Base-by-base conservation (phyloP, 75 land plant genomes). In the Sequoia sempervirens region DNA sequence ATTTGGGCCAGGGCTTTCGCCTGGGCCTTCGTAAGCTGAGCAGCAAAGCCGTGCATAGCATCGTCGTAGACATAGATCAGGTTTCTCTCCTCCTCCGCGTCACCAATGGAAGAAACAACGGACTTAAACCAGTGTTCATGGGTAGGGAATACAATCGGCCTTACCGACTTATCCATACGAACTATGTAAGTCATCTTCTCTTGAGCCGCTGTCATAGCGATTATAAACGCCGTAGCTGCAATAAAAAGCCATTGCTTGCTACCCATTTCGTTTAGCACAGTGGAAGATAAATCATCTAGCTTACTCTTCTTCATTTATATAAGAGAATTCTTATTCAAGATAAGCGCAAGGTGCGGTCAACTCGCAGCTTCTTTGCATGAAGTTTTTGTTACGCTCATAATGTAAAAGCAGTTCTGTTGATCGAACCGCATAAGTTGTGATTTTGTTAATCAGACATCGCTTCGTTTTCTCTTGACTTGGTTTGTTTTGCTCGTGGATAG, bases 51-150 rank as follows among this genome's bases (percentile, higher is more conserved):
- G 61, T 87, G 86, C 80, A 92, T 61, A 1, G 78, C 92, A 40
- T 82, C 79, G 81, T 84, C 78, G 82, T 92, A 92, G 37, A 68
- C 40, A 83, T 92, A 87, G 13, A 90, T 58, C 9, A 83, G 64
- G 7, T 79, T 47, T 9, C 2, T 81, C 56, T 75, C 70, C 34
- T 4, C 81, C 10, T 14, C 56, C n/a, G n/a, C 56, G 72, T 37
- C 83, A 46, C 0, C 87, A 20, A 84, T 74, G 36, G 92, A 75
- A 17, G 81, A 74, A 54, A 94, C 28, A 46, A 83, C 79, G 74
- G 94, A 85, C 17, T 84, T 46, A 80, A 90, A 93, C 96, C 94
- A 94, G 18, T 79, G 38, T 5, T 84, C 81, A 80, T 83, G 90
- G 81, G 47, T 83, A n/a, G 90, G 13, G 84, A 93, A 93, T 4